These are phyloP conservation scores for Tricholoma sp. DNA, from an alignment of 768 basidiomycete species.

Conservation along the genomic window DNA sequence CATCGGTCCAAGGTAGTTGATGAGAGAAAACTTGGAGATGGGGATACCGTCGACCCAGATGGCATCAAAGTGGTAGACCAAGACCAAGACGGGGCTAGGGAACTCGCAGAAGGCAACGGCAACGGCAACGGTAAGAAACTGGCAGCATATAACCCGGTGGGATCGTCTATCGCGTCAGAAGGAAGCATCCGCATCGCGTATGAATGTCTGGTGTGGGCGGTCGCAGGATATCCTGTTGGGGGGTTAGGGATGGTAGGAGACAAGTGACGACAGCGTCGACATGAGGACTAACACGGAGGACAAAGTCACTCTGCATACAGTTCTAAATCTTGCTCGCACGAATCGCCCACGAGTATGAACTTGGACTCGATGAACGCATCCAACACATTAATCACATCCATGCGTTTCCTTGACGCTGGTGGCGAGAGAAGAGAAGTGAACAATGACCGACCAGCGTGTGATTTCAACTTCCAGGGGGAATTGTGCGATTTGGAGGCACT, in stretches of 20 bases:
- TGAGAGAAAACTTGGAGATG: conserved; percentile 3
- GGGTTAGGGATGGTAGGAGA: no score
- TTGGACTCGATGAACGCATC: conserved; percentile 65
- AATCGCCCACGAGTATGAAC: conserved; percentile 88
- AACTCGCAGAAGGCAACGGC: no score
- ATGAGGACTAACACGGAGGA: neutral
- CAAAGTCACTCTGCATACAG: conserved; percentile 63
- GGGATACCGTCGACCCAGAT: no score
- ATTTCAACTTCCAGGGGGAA: conserved; percentile 75
- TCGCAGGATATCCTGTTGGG: no score
- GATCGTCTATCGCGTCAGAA: conserved; percentile 50
- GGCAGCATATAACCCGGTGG: conserved; percentile 53
- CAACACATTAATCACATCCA: conserved; percentile 73
- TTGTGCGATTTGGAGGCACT: conserved; percentile 67
- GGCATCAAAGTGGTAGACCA: no score
- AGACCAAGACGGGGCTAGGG: no score
- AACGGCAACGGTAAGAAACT: conserved; percentile 24
- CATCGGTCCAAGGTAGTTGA: no score
- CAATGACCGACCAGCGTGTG: conserved; percentile 79
- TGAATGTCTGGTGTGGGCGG: conserved; percentile 68
- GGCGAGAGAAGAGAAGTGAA: conserved; percentile 81
- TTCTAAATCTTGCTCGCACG: conserved; percentile 94
- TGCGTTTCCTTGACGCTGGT: conserved; percentile 78
- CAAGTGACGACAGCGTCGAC: no score
- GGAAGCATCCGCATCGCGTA: conserved; percentile 61